Base-by-base conservation (phyloP, 2,329 filamentous ascomycete genomes). In the Penicillium glabrum region DNA sequence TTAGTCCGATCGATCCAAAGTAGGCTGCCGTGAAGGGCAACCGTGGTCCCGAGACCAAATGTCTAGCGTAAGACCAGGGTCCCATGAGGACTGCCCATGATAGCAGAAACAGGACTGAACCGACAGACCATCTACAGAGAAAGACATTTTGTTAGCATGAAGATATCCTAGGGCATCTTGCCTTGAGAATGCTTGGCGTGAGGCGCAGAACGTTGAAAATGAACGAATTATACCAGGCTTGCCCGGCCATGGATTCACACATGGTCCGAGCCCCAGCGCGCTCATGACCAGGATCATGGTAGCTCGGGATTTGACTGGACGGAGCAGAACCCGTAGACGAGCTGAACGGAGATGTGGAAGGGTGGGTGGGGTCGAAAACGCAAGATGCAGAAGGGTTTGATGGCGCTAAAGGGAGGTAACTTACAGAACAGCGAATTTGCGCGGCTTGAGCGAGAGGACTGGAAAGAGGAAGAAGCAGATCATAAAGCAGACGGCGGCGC, bases 341-440 rank as follows among this genome's bases (percentile, higher is more conserved):
- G 37, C 45, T 45, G 47, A 49, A 46, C 45, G 59, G 60, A 65
- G 61, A 65, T 49, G 39, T 51, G 63, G 58, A 33, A 61, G 64
- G 60, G 63, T 60, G 58, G 58, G 41, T 50, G 41, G 35, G 41
- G 29, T 48, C 43, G 31, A 24, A 50, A 35, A 58, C 29, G n/a
- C 39, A 48, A 41, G 29, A 31, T 35, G 37, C 37, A 37, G 24
- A 51, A 55, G 48, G 19, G 19, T 7, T 33, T n/a, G 52, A 55
- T 52, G 41, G 48, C 23, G 44, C 54, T 59, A 52, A 39, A n/a
- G 64, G 61, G 41, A 56, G 54, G 55, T 19, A 56, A 93, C 93
- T 89, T 87, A 98, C 95, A 98, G 77, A 64, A 96, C 92, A 54
- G 93, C 93, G 81, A 99, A 97, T 82, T 98, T 99, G 77, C 90